phyloP scores from a whole-genome alignment of 352 stramenopile species.

The Globisporangium lucens region DNA sequence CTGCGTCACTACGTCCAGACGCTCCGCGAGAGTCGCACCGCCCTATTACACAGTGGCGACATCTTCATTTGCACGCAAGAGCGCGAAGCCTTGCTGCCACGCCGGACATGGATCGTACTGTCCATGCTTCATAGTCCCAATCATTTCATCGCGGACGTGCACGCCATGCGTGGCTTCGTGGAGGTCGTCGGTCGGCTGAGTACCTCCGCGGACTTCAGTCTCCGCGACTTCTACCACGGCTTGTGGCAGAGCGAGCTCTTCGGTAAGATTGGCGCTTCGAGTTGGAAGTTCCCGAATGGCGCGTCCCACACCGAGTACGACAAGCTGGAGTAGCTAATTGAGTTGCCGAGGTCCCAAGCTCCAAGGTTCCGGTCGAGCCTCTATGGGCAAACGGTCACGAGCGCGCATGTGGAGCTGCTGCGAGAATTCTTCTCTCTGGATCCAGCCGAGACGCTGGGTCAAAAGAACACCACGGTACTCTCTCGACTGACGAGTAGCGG shows the following conservation, averaged over 20 bases:
- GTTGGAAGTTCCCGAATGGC: too few species aligned
- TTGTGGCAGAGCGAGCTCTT: neutral
- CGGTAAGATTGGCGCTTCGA: neutral
- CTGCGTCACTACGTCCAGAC: neutral
- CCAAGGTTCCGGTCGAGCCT: neutral
- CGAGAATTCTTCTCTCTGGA: neutral
- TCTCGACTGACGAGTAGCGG: neutral
- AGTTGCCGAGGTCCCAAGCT: neutral
- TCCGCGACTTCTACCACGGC: slow-evolving; percentile 1
- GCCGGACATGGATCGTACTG: neutral
- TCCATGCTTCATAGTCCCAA: neutral
- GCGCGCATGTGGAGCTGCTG: neutral
- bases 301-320: neutral
- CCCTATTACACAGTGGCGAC: neutral
- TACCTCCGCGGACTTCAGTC: neutral
- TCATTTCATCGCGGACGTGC: neutral
- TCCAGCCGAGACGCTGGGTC: neutral
- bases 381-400: neutral
- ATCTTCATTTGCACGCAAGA: neutral
- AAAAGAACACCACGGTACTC: neutral
- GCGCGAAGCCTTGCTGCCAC: neutral
- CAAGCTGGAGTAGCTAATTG: neutral
- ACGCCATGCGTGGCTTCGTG: neutral
- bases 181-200: neutral
- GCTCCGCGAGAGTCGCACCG: neutral